Evolutionary conservation across 768 basidiomycete genomes (phyloP).

Genomic region (Tulasnella sp.): DNA sequence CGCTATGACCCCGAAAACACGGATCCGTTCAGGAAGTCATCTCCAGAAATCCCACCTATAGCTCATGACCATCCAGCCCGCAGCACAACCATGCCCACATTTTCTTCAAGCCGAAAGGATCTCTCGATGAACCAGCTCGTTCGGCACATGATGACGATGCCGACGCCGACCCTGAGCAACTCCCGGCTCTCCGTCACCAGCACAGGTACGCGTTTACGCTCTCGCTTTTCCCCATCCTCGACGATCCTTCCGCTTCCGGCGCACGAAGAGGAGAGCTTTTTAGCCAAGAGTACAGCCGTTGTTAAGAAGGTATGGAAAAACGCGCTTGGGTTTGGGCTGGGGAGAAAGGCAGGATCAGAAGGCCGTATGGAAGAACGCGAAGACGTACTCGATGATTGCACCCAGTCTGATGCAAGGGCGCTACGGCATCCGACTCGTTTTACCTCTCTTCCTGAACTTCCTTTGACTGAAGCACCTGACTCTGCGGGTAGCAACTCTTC

Average conservation of each 20-base stretch:
- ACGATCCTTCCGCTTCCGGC: background rate
- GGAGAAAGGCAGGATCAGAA: background rate
- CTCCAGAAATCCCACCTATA: background rate
- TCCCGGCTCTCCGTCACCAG: background rate
- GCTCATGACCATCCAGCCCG: background rate
- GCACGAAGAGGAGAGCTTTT: background rate
- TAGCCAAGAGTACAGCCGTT: background rate
- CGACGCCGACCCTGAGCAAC: background rate
- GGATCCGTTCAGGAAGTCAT: background rate
- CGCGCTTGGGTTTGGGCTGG: background rate
- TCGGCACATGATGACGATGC: background rate
- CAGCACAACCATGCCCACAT: background rate
- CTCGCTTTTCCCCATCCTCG: background rate
- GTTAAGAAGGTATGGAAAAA: slow-evolving; percentile 2
- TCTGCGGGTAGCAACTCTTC: background rate
- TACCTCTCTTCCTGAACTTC: background rate
- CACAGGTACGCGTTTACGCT: background rate
- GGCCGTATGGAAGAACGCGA: background rate
- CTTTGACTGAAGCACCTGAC: background rate
- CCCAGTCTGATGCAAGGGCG: background rate
- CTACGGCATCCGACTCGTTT: background rate
- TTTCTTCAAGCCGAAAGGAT: background rate
- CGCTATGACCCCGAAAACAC: background rate
- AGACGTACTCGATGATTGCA: background rate
- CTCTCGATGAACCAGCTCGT: background rate